Evolutionary conservation across 768 basidiomycete genomes (phyloP).

Genomic region (Chalciporus piperatus): DNA sequence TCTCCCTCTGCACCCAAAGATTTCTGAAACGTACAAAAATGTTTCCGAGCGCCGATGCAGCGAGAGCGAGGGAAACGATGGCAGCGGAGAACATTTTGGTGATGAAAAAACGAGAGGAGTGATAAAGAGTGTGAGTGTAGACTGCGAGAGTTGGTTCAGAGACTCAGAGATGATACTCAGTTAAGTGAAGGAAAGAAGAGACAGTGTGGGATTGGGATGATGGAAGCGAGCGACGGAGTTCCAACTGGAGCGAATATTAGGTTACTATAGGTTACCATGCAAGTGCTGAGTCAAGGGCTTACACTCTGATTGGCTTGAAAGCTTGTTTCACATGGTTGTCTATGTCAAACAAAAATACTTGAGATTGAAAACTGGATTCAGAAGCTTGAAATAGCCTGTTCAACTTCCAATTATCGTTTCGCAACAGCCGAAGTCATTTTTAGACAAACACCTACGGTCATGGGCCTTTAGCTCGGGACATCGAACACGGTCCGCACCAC

Average conservation of each 20-base stretch:
- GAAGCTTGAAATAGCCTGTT: background rate
- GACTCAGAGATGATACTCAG: background rate
- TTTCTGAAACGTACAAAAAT: constrained; percentile 48
- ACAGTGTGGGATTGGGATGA: background rate
- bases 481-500: constrained; percentile 69
- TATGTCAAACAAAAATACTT: no score
- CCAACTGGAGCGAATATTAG: constrained; percentile 18
- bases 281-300: no score
- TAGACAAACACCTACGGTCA: constrained; percentile 11
- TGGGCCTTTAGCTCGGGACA: constrained; percentile 7
- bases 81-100: constrained; percentile 52
- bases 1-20: background rate
- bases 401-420: background rate
- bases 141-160: constrained; percentile 6
- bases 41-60: constrained; percentile 52
- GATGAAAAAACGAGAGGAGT: constrained; percentile 11
- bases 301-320: background rate
- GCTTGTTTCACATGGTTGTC: constrained; percentile 4
- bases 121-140: constrained; percentile 24
- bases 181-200: background rate
- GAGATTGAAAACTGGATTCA: background rate
- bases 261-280: no score
- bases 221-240: constrained; percentile 29
- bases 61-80: constrained; percentile 48
- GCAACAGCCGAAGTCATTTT: background rate